Conservation (phyloP, 2,329 filamentous ascomycete species). For the Beauveria scarabaeidicola region DNA sequence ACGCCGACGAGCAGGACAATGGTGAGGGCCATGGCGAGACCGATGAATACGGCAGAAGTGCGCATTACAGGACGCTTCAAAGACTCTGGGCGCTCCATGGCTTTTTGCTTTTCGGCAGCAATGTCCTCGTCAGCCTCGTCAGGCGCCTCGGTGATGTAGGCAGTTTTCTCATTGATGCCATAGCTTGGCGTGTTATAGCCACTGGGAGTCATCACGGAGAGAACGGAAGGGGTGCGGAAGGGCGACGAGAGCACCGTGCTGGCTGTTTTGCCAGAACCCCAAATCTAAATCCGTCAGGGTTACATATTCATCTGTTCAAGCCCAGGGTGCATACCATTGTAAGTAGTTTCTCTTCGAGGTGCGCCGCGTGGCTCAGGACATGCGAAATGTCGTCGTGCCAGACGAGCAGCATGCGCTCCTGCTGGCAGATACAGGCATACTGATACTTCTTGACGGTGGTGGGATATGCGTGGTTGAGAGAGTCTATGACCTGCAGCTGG, state of each 20-base stretch:
- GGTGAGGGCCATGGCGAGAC: constrained; percentile 27
- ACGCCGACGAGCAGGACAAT: constrained; percentile 31
- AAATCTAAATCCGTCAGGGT: constrained; percentile 13
- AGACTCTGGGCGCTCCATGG: constrained; percentile 26
- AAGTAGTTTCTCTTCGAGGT: constrained; percentile 26
- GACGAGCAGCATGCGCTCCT: constrained; percentile 32
- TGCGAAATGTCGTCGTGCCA: constrained; percentile 34
- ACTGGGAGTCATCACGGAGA: background rate
- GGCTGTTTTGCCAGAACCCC: constrained; percentile 4
- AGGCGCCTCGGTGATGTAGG: constrained; percentile 5
- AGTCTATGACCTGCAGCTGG: constrained; percentile 37
- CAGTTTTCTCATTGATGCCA: constrained; percentile 13
- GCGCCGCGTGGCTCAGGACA: constrained; percentile 29
- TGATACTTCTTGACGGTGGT: constrained; percentile 33
- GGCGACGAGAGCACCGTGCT: background rate
- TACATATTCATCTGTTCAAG: constrained; percentile 11
- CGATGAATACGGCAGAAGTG: constrained; percentile 30
- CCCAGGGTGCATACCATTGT: constrained; percentile 22
- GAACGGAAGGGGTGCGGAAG: background rate
- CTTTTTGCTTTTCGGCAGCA: constrained; percentile 16
- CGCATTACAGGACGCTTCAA: constrained; percentile 31
- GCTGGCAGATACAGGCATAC: constrained; percentile 33
- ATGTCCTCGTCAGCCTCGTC: constrained; percentile 15
- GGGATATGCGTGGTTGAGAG: constrained; percentile 28
- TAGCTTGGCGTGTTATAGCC: constrained; percentile 5